Conservation (phyloP, 805 yeast genomes). For the Torulaspora indica region DNA sequence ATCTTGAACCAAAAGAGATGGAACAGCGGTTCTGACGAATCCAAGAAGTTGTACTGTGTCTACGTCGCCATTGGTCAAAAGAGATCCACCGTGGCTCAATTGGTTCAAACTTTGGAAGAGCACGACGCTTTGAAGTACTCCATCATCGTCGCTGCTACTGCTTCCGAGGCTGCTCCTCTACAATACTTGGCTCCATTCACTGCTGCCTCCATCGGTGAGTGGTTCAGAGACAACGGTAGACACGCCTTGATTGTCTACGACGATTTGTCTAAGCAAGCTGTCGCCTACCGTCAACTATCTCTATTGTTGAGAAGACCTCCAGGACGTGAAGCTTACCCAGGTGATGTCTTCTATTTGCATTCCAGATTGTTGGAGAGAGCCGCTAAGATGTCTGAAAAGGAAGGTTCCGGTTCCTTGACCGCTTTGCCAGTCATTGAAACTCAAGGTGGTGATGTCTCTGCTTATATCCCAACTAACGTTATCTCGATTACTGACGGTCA, state of each 20-base stretch:
- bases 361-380: slow-evolving; percentile 95
- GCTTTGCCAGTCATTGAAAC: slow-evolving; percentile 96
- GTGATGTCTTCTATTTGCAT: slow-evolving; percentile 95
- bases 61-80: slow-evolving; percentile 99
- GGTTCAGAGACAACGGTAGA: slow-evolving; percentile 99
- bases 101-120: slow-evolving; percentile 97
- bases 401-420: slow-evolving; percentile 92
- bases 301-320: slow-evolving; percentile 96
- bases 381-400: slow-evolving; percentile 87
- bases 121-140: slow-evolving; percentile 97
- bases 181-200: slow-evolving; percentile 99
- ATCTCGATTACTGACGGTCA: slow-evolving; percentile 97
- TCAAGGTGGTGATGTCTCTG: slow-evolving; percentile 99
- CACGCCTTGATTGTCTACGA: slow-evolving; percentile 97
- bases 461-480: slow-evolving; percentile 96
- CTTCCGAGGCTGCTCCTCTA: slow-evolving; percentile 99
- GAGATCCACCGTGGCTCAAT: slow-evolving; percentile 99
- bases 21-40: slow-evolving; percentile 92
- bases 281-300: slow-evolving; percentile 99
- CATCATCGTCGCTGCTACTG: slow-evolving; percentile 98
- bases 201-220: slow-evolving; percentile 98
- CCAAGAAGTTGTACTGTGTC: slow-evolving; percentile 98
- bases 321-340: slow-evolving; percentile 96
- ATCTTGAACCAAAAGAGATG: slow-evolving; percentile 98
- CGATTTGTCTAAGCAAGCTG: slow-evolving; percentile 99